Percentiles rank a stretch among this genome's conserved stretches.
These are phyloP conservation scores for Pseudoturritis turrita DNA, from an alignment of 345 rosid genomes.

Conservation along the genomic window DNA sequence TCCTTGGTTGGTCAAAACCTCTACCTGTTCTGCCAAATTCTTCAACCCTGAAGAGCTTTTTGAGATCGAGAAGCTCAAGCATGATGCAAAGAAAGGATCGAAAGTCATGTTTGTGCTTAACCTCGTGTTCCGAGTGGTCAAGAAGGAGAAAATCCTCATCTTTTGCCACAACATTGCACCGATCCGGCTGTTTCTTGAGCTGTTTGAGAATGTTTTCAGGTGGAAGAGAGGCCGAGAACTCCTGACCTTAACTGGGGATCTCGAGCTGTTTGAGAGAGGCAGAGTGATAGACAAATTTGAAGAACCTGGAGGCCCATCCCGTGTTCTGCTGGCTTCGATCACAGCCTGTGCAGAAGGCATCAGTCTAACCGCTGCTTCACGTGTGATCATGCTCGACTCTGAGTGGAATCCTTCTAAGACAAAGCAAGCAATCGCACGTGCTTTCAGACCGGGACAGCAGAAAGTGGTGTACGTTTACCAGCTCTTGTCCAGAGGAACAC, in stretches of 20 bases:
- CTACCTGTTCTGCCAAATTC: constrained; percentile 60
- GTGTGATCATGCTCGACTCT: constrained; percentile 69
- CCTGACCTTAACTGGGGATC: constrained; percentile 71
- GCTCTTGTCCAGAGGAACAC: constrained; percentile 69
- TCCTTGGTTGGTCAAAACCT: constrained; percentile 71
- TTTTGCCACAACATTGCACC: constrained; percentile 98
- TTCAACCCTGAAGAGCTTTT: constrained; percentile 41
- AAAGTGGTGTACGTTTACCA: constrained; percentile 90
- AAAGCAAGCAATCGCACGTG: constrained; percentile 91
- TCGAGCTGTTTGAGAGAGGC: constrained; percentile 86
- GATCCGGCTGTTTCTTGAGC: constrained; percentile 53
- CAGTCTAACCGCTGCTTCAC: constrained; percentile 88
- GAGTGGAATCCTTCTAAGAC: constrained; percentile 97
- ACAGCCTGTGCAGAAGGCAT: constrained; percentile 95
- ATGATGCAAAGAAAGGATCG: constrained; percentile 63
- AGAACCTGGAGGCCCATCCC: constrained; percentile 59
- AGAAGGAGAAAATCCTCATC: constrained; percentile 68
- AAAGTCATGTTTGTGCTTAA: constrained; percentile 90
- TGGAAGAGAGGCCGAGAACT: constrained; percentile 83
- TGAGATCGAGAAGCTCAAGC: constrained; percentile 53
- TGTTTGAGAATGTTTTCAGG: constrained; percentile 62
- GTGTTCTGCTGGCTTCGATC: constrained; percentile 72
- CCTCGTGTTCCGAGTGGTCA: constrained; percentile 68
- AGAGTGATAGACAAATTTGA: constrained; percentile 79
- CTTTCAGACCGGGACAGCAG: constrained; percentile 88